Evolutionary conservation across 2,329 filamentous ascomycete species (phyloP), one percentile per base, ranked within the genome.

Genomic region (Penicillium sp.): DNA sequence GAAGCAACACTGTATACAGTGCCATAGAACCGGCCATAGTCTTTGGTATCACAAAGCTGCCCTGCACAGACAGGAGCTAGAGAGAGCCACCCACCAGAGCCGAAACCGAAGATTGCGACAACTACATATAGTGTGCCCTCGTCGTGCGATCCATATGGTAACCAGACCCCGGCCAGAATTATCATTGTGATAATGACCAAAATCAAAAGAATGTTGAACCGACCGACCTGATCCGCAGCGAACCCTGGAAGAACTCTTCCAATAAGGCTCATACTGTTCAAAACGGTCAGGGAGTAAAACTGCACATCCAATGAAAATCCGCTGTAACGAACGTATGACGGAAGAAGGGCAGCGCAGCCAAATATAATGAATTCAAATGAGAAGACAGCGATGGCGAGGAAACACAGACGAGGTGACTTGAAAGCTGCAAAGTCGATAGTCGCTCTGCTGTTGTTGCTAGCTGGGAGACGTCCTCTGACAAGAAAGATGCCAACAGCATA

Each of bases 291-390:
- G 7, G 79, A 68, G 13, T 75, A 75, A 51, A 76, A 79, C 3
- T 77, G 76, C 0, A 71, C 68, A 24, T 77, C 66, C 1, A 66
- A 51, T 5, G 70, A 61, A 32, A 79, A 61, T 0, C 72, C 75
- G 1, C 75, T 74, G 11, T 63, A 69, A 14, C 68, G 68, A 21
- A 69, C 62, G 55, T 80, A 80, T 0, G 77, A 79, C 0, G 79
- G 79, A 1, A 81, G 62, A 7, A 81, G 69, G 1, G 75, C 76
- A 1, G 75, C 72, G n/a, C 76, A 72, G 11, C 77, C 77, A 40
- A 81, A 81, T 13, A 81, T 72, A 36, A 77, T 76, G 45, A 81
- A 77, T 44, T 81, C 79, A 18, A 81, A 74, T 1, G 73, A 68
- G 53, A 81, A 79, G 8, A 80, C 69, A 0, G 72, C 72, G 4